Percentiles rank a stretch among this genome's conserved stretches.
Evolutionary conservation across 371 early-diverging fungal genomes (phyloP).

Genomic region (Mucor circinelloides): DNA sequence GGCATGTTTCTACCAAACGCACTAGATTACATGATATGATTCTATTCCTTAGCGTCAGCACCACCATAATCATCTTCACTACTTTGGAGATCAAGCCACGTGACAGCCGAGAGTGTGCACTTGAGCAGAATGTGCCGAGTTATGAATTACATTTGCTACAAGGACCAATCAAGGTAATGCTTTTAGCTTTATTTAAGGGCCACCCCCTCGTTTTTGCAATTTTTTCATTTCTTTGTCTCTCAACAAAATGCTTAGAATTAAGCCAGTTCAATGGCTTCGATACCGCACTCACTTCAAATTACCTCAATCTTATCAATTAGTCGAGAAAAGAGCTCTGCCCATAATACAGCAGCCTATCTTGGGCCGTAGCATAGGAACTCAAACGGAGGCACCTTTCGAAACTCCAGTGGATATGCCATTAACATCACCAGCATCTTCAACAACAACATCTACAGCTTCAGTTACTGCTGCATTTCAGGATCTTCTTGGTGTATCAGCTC

Average conservation of each 20-base stretch:
- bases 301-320: background rate
- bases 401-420: background rate
- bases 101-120: too few species aligned
- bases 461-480: constrained; percentile 26
- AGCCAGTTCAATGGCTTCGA: constrained; percentile 8
- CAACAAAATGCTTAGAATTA: constrained; percentile 6
- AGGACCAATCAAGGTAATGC: background rate
- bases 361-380: constrained; percentile 18
- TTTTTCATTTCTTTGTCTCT: background rate
- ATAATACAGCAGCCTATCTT: background rate
- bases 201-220: background rate
- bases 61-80: too few species aligned
- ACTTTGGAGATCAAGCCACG: too few species aligned
- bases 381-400: constrained; percentile 1
- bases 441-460: background rate
- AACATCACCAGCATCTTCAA: background rate
- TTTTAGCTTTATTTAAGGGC: background rate
- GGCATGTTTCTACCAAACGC: too few species aligned
- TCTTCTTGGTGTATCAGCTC: constrained; percentile 18
- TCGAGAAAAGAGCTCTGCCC: background rate
- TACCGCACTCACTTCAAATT: constrained; percentile 11
- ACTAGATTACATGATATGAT: too few species aligned
- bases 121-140: too few species aligned
- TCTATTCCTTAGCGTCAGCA: too few species aligned
- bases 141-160: too few species aligned